Evolutionary conservation across 1,139 yeast species (phyloP).

Genomic region (Suhomyces coccinellae): DNA sequence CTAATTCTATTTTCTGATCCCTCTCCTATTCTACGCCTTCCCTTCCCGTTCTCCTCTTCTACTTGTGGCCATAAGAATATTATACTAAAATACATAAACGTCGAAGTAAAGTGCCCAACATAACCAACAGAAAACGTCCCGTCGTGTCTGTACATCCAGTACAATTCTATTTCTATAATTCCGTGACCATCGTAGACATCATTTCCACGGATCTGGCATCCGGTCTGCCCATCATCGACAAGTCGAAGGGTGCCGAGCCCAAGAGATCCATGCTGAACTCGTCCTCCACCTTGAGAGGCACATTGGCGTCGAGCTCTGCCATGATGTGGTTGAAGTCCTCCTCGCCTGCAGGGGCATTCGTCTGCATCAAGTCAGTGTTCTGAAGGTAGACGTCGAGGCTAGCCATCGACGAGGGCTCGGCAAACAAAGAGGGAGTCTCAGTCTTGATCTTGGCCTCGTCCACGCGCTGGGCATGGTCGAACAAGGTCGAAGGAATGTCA

Average conservation of each 20-base stretch:
- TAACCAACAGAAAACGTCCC: slow-evolving; percentile 2
- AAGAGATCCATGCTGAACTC: slow-evolving; percentile 4
- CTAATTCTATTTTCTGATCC: background rate
- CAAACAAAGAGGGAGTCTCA: background rate
- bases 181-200: slow-evolving; percentile 10
- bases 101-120: slow-evolving; percentile 2
- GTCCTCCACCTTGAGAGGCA: background rate
- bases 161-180: slow-evolving; percentile 7
- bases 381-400: slow-evolving; percentile 3
- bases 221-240: background rate
- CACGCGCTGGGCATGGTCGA: slow-evolving; percentile 11
- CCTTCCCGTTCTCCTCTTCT: too few relatives aligned
- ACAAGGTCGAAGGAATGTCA: slow-evolving; percentile 9
- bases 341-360: background rate
- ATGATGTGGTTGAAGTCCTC: slow-evolving; percentile 9
- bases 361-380: background rate
- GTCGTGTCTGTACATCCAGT: slow-evolving; percentile 1
- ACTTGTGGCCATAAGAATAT: background rate
- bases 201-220: slow-evolving; percentile 4
- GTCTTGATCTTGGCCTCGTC: slow-evolving; percentile 4
- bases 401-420: background rate
- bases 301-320: slow-evolving; percentile 7
- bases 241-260: slow-evolving; percentile 1
- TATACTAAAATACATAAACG: slow-evolving; percentile 2
- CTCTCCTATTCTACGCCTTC: too few relatives aligned